Conservation (phyloP, 441 rosid species). For the Pelargonium fulgidum region DNA sequence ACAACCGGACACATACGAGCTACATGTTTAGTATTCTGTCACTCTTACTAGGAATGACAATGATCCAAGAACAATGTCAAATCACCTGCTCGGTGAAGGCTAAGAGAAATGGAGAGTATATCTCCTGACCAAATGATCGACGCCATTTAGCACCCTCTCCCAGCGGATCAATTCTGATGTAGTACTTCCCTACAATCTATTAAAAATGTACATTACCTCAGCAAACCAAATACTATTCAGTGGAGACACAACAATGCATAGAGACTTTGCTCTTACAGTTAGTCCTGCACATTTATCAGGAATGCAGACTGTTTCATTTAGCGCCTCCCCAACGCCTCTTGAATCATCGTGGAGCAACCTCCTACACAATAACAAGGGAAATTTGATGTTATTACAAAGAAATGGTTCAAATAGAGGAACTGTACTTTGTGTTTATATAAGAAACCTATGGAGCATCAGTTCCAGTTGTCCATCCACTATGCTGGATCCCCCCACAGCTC, state of each 20-base stretch:
- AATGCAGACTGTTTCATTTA: conserved; percentile 86
- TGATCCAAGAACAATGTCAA: conserved; percentile 11
- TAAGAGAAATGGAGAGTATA: conserved; percentile 64
- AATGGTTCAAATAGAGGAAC: conserved; percentile 1
- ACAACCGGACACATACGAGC: conserved; percentile 13
- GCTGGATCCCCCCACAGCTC: conserved; percentile 89
- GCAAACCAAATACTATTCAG: background rate
- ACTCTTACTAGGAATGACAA: background rate
- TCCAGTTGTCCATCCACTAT: conserved; percentile 85
- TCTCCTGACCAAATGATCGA: conserved; percentile 63
- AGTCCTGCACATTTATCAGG: conserved; percentile 63
- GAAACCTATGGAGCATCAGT: conserved; percentile 93
- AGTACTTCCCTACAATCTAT: conserved; percentile 59
- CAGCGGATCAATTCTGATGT: conserved; percentile 52
- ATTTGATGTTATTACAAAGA: background rate
- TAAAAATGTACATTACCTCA: conserved; percentile 9
- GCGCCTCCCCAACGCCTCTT: conserved; percentile 83
- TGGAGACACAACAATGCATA: background rate
- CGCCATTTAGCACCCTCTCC: conserved; percentile 75
- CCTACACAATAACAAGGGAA: conserved; percentile 38
- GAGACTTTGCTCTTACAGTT: conserved; percentile 40
- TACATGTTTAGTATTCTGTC: conserved; percentile 2
- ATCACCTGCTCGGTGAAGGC: conserved; percentile 73
- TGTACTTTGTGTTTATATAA: background rate
- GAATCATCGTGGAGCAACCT: conserved; percentile 87